Percentiles rank a stretch among this genome's conserved stretches.
These are phyloP conservation scores for Beauveria scarabaeidicola DNA, from an alignment of 2,329 filamentous ascomycete species.

Conservation along the genomic window DNA sequence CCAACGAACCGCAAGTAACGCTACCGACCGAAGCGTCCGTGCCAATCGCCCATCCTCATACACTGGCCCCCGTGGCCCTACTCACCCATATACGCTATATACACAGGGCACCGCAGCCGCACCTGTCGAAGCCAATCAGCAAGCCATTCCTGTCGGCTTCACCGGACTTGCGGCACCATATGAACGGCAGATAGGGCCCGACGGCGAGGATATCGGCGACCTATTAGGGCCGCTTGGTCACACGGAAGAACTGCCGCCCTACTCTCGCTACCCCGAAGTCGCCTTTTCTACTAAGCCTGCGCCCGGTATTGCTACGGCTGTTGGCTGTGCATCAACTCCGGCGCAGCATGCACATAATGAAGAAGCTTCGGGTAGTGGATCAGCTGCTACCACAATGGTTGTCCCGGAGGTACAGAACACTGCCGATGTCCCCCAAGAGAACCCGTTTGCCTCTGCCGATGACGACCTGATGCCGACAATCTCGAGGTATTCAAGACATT, in stretches of 20 bases:
- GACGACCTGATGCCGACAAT: slow-evolving; percentile 44
- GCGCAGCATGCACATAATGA: not conserved
- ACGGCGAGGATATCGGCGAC: slow-evolving; percentile 79
- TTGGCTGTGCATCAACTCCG: slow-evolving; percentile 14
- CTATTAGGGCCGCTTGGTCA: slow-evolving; percentile 84
- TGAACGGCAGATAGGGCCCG: slow-evolving; percentile 63
- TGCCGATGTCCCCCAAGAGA: slow-evolving; percentile 51
- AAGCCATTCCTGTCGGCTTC: slow-evolving; percentile 63
- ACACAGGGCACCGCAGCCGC: slow-evolving; percentile 60
- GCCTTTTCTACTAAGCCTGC: slow-evolving; percentile 47
- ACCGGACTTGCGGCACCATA: slow-evolving; percentile 58
- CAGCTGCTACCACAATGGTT: not conserved
- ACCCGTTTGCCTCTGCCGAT: slow-evolving; percentile 50
- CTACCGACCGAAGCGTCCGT: slow-evolving; percentile 44
- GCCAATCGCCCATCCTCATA: slow-evolving; percentile 35
- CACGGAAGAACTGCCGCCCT: slow-evolving; percentile 83
- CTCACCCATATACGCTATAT: slow-evolving; percentile 83
- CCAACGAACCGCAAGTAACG: slow-evolving; percentile 60
- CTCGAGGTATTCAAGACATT: slow-evolving; percentile 26
- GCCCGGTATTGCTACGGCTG: slow-evolving; percentile 15
- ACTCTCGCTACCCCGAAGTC: slow-evolving; percentile 80
- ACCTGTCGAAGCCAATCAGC: slow-evolving; percentile 38
- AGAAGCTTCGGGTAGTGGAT: not conserved
- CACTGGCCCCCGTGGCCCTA: slow-evolving; percentile 54
- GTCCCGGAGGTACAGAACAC: slow-evolving; percentile 53